Percentiles rank a stretch among this genome's conserved stretches.
Conservation (phyloP, 2,329 filamentous ascomycete genomes). For the Blumeria graminis region DNA sequence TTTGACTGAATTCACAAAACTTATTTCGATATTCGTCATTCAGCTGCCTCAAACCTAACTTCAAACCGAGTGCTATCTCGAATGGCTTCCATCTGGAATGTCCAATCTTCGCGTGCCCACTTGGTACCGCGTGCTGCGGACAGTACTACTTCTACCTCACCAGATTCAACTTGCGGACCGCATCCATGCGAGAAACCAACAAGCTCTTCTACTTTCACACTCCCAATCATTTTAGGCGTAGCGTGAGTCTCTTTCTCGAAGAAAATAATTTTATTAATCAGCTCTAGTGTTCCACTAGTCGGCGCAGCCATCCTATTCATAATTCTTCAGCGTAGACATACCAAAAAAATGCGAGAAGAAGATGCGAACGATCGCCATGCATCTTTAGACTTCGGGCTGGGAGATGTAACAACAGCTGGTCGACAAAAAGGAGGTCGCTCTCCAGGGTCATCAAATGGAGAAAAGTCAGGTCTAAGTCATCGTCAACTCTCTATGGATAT, state of each 20-base stretch:
- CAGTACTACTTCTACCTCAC: conserved; percentile 8
- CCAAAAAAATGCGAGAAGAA: conserved; percentile 47
- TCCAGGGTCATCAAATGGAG: conserved; percentile 5
- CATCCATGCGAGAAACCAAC: conserved; percentile 36
- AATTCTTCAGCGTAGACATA: conserved; percentile 56
- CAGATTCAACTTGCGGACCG: conserved; percentile 12
- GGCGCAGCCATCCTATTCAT: conserved; percentile 42
- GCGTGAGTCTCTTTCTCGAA: conserved; percentile 29
- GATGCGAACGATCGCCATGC: conserved; percentile 72
- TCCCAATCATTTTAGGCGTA: conserved; percentile 45
- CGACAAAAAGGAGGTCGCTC: conserved; percentile 5
- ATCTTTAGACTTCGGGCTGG: conserved; percentile 80
- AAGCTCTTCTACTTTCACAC: conserved; percentile 27
- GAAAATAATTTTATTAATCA: neutral
- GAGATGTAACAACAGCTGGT: conserved; percentile 19
- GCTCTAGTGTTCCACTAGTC: conserved; percentile 46
- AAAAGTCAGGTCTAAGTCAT: conserved; percentile 15
- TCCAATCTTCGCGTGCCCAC: neutral
- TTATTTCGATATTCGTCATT: neutral
- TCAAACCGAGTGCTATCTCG: neutral
- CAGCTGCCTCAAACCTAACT: neutral
- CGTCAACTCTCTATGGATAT: conserved; percentile 36
- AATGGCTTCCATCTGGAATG: neutral
- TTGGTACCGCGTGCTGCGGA: conserved; percentile 1
- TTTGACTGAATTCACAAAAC: neutral